phyloP scores from a whole-genome alignment of 768 basidiomycete species.

The Leccinum arenicola region DNA sequence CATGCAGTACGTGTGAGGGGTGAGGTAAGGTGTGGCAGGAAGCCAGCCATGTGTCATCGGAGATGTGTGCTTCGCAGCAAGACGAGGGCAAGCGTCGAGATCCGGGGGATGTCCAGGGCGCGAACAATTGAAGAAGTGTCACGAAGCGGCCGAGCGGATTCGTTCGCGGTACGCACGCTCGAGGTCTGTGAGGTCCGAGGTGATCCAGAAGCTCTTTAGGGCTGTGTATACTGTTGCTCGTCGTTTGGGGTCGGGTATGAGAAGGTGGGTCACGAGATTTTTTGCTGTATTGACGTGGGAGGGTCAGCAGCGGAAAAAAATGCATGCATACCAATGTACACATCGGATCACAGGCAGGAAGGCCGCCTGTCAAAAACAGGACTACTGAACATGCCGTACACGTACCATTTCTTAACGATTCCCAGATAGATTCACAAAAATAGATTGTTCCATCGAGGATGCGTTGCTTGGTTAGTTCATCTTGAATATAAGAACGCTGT shows the following conservation, averaged over 20 bases:
- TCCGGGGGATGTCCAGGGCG: background rate
- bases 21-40: background rate
- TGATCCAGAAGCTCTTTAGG: conserved; percentile 65
- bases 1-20: conserved; percentile 6
- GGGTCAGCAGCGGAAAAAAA: conserved; percentile 8
- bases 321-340: background rate
- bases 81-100: background rate
- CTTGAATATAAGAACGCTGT: conserved; percentile 41
- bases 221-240: conserved; percentile 66
- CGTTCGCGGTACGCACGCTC: conserved; percentile 59
- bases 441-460: conserved; percentile 63
- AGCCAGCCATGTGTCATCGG: background rate
- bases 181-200: conserved; percentile 56
- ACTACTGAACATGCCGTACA: background rate
- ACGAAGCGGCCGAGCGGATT: conserved; percentile 31
- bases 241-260: conserved; percentile 52
- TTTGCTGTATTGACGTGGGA: conserved; percentile 38
- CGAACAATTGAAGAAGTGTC: background rate
- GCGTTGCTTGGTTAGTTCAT: conserved; percentile 61
- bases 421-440: conserved; percentile 57
- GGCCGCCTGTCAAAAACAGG: conserved; percentile 1
- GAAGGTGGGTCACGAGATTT: conserved; percentile 55
- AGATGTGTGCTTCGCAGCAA: background rate
- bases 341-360: background rate
- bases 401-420: conserved; percentile 55